These are phyloP conservation scores for Spergularia bocconei DNA, from an alignment of 148 eudicot genomes.

Conservation along the genomic window DNA sequence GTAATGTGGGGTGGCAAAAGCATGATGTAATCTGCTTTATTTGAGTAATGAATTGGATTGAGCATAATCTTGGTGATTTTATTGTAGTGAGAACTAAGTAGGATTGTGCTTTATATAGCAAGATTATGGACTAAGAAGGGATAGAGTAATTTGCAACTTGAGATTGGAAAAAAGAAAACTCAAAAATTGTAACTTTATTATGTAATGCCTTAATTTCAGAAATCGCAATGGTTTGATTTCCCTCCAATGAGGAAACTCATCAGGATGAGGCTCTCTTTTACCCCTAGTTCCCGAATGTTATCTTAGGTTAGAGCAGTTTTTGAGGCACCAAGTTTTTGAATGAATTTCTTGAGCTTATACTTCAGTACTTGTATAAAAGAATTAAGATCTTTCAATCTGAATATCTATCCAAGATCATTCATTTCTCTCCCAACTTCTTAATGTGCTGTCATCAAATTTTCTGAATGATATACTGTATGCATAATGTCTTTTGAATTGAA, in stretches of 20 bases:
- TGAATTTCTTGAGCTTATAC: too few relatives aligned
- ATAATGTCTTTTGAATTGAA: too few relatives aligned
- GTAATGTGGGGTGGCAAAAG: not conserved
- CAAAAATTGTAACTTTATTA: not conserved
- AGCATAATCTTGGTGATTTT: constrained; percentile 1
- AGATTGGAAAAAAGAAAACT: too few relatives aligned
- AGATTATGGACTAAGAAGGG: not conserved
- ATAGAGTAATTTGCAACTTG: not conserved
- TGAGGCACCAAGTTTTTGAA: not conserved
- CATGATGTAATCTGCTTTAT: constrained; percentile 11
- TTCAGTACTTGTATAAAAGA: too few relatives aligned
- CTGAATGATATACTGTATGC: too few relatives aligned
- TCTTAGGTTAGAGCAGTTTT: not conserved
- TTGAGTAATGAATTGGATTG: constrained; percentile 6
- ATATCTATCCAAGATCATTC: too few relatives aligned
- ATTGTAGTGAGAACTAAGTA: not conserved
- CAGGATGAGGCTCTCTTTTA: not conserved
- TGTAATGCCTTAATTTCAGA: not conserved
- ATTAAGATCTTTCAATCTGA: too few relatives aligned
- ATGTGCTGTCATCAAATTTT: too few relatives aligned
- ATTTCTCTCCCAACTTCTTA: too few relatives aligned
- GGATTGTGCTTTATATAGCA: not conserved
- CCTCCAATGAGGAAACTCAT: not conserved
- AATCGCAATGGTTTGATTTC: not conserved
- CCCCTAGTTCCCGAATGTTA: not conserved